Evolutionary conservation across 805 yeast species (phyloP).

Genomic region (Nematodospora valgi): DNA sequence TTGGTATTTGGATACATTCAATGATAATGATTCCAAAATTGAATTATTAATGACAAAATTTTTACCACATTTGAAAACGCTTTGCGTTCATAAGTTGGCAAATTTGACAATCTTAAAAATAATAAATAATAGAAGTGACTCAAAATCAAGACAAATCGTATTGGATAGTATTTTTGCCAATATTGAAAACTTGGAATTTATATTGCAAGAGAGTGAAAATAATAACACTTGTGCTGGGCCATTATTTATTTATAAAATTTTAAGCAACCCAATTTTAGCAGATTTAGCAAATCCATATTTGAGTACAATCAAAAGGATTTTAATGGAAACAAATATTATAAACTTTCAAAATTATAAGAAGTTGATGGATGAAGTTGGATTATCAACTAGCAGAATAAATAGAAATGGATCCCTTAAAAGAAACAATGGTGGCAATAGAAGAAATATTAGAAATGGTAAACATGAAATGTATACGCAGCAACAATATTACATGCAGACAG

Average conservation of each 20-base stretch:
- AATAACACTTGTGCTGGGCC: constrained; percentile 43
- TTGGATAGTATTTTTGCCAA: constrained; percentile 60
- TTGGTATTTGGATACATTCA: constrained; percentile 85
- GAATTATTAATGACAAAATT: constrained; percentile 64
- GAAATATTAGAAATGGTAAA: constrained; percentile 3
- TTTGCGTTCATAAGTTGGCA: constrained; percentile 82
- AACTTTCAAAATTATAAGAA: constrained; percentile 74
- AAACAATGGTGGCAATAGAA: constrained; percentile 9
- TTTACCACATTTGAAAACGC: constrained; percentile 54
- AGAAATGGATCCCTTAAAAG: constrained; percentile 22
- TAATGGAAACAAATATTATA: constrained; percentile 55
- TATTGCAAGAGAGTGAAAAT: constrained; percentile 63
- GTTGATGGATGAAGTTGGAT: constrained; percentile 88
- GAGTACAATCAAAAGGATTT: constrained; percentile 57
- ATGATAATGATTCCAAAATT: constrained; percentile 17
- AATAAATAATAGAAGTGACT: constrained; percentile 64
- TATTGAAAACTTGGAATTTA: constrained; percentile 47
- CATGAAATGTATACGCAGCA: constrained; percentile 3
- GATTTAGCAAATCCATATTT: constrained; percentile 53
- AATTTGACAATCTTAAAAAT: constrained; percentile 78
- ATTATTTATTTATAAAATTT: constrained; percentile 68
- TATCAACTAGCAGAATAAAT: constrained; percentile 38
- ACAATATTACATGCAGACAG: constrained; percentile 1
- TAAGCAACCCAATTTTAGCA: constrained; percentile 61
- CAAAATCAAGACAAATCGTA: constrained; percentile 56